phyloP scores from a whole-genome alignment of 2,329 filamentous ascomycete species.

The Pestalotiopsis sp. region DNA sequence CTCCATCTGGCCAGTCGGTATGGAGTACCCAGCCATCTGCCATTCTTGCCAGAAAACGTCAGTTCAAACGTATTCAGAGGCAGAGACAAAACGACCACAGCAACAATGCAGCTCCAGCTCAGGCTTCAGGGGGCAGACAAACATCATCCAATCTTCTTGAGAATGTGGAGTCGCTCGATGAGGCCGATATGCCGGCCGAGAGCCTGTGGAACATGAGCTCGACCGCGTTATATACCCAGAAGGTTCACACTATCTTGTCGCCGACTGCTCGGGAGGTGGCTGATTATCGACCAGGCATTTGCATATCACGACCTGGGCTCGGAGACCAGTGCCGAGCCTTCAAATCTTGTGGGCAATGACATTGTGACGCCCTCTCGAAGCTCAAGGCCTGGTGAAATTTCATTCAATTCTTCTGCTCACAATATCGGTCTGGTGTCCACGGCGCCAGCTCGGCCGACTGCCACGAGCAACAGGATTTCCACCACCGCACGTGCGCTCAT shows the following conservation, averaged over 20 bases:
- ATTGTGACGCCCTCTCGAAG: background rate
- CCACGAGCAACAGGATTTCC: background rate
- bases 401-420: background rate
- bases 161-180: background rate
- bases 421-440: too few species aligned
- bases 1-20: constrained; percentile 4
- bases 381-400: background rate
- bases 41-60: too few species aligned
- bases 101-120: background rate
- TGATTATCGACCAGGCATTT: background rate
- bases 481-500: background rate
- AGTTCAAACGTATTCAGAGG: too few species aligned
- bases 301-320: background rate
- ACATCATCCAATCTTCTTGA: background rate
- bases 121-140: background rate
- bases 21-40: constrained; percentile 10
- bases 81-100: too few species aligned
- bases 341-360: background rate
- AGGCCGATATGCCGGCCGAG: background rate
- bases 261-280: background rate
- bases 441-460: background rate
- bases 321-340: background rate
- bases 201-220: background rate
- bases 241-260: background rate
- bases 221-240: background rate